Percentiles rank a stretch among this genome's conserved stretches.
Evolutionary conservation across 2,329 filamentous ascomycete genomes (phyloP).

Genomic region (Fusarium domesticum): DNA sequence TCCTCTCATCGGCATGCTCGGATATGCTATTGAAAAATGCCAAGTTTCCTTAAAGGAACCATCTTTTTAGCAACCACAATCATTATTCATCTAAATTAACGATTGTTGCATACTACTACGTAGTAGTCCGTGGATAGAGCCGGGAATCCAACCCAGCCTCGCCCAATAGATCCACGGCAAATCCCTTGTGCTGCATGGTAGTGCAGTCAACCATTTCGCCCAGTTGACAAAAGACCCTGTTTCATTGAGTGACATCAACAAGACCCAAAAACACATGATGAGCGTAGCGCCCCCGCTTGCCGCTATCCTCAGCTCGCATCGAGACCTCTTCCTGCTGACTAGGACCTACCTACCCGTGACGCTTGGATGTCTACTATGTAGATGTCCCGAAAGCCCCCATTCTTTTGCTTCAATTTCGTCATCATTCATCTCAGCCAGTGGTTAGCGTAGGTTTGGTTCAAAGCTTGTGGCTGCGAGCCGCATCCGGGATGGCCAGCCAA

Average conservation of each 20-base stretch:
- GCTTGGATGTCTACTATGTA: not conserved
- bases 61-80: too few relatives aligned
- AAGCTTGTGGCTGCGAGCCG: slow-evolving; percentile 27
- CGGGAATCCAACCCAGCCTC: too few relatives aligned
- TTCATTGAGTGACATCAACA: slow-evolving; percentile 3
- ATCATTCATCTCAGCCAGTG: slow-evolving; percentile 24
- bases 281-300: slow-evolving; percentile 1
- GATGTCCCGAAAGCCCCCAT: slow-evolving; percentile 9
- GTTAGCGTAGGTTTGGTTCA: slow-evolving; percentile 22
- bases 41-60: too few relatives aligned
- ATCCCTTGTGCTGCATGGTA: not conserved
- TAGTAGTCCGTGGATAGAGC: too few relatives aligned
- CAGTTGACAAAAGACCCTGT: not conserved
- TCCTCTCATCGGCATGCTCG: too few relatives aligned
- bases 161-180: not conserved
- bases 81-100: too few relatives aligned
- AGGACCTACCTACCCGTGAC: not conserved
- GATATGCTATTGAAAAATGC: too few relatives aligned
- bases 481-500: slow-evolving; percentile 25
- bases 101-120: too few relatives aligned
- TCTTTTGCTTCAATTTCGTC: slow-evolving; percentile 25
- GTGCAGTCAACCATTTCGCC: not conserved
- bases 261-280: slow-evolving; percentile 1
- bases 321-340: not conserved
- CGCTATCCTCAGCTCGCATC: not conserved